Evolutionary conservation across 208 protist species (phyloP).

Genomic region (Acanthamoeba healyi): DNA sequence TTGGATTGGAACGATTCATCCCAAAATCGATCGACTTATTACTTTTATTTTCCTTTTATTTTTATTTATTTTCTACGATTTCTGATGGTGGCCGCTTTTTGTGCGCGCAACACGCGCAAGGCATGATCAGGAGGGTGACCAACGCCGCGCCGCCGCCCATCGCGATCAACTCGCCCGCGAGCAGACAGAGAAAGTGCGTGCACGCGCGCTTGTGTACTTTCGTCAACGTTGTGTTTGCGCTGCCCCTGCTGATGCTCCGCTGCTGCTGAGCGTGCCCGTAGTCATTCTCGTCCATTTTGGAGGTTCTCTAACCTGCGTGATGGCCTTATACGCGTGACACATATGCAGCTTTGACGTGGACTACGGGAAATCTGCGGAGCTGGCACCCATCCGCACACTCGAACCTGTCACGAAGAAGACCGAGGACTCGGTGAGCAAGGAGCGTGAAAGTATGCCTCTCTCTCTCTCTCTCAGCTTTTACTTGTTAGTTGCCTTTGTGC

Average conservation of each 20-base stretch:
- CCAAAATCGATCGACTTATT: neutral
- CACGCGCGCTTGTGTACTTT: no score
- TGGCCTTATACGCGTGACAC: no score
- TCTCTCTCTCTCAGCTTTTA: neutral
- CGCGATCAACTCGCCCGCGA: slow-evolving; percentile 4
- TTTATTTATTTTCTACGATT: neutral
- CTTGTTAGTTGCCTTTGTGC: neutral
- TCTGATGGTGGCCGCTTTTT: slow-evolving; percentile 1
- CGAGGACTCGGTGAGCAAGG: neutral
- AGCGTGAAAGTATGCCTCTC: neutral
- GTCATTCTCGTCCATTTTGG: no score
- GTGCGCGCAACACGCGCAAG: neutral
- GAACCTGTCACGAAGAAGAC: neutral
- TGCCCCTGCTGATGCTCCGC: no score
- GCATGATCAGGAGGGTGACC: slow-evolving; percentile 24
- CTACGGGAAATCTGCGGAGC: slow-evolving; percentile 1
- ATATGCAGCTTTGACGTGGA: neutral
- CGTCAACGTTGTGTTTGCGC: neutral
- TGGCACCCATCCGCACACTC: neutral
- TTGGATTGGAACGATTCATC: no score
- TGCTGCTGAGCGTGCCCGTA: no score
- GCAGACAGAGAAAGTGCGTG: neutral
- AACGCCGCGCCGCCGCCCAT: neutral
- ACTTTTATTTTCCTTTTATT: neutral
- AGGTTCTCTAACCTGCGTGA: no score